Conservation (phyloP, 2,329 filamentous ascomycete genomes). For the Monosporascus sp. region DNA sequence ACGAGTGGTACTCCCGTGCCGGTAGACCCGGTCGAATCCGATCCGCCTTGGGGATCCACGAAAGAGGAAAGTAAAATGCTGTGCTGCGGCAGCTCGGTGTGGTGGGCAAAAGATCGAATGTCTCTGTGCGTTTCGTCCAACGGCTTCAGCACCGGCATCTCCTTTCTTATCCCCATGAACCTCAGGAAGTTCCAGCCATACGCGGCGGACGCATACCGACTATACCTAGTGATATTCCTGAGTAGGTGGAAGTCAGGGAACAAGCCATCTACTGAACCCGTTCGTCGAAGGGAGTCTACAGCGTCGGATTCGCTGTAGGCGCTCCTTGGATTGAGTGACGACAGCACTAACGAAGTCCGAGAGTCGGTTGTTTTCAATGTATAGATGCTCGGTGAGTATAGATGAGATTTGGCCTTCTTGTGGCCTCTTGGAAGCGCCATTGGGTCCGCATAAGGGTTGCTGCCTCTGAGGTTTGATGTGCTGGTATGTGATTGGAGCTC, state of each 20-base stretch:
- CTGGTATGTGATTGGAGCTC: constrained; percentile 5
- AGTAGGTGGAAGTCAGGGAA: constrained; percentile 58
- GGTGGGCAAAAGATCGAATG: constrained; percentile 58
- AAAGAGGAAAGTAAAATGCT: constrained; percentile 66
- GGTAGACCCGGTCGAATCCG: constrained; percentile 59
- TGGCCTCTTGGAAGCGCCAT: constrained; percentile 9
- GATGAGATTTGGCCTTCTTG: constrained; percentile 26
- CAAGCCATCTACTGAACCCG: constrained; percentile 52
- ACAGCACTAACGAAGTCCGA: constrained; percentile 48
- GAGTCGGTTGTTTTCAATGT: constrained; percentile 54
- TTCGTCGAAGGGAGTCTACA: constrained; percentile 43
- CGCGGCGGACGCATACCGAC: constrained; percentile 62
- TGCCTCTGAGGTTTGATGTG: constrained; percentile 9
- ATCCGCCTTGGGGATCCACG: constrained; percentile 63
- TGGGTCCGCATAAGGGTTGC: constrained; percentile 4
- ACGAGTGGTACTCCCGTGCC: constrained; percentile 65
- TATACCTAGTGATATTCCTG: constrained; percentile 59
- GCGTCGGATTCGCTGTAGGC: constrained; percentile 44
- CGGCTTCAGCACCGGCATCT: constrained; percentile 38
- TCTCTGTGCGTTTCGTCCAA: constrained; percentile 52
- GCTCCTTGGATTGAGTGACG: constrained; percentile 43
- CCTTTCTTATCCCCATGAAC: constrained; percentile 55
- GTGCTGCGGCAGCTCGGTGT: constrained; percentile 53
- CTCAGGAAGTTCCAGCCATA: constrained; percentile 62
- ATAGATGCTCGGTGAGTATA: constrained; percentile 51